Evolutionary conservation across 2,329 filamentous ascomycete genomes (phyloP).

Genomic region (Phaeosphaeria sp.): DNA sequence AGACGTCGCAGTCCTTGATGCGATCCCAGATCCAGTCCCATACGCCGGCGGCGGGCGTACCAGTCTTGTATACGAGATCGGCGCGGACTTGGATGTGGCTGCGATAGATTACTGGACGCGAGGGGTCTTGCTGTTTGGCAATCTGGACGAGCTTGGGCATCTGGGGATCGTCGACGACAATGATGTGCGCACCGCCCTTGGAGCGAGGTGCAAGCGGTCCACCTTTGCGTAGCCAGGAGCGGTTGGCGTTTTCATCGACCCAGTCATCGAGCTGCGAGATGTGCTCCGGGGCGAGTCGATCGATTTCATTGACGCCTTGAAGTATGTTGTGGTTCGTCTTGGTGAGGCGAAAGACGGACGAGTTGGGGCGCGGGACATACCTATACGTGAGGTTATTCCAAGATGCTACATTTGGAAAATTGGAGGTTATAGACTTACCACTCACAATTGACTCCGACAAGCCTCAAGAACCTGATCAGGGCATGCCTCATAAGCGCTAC

Average conservation of each 20-base stretch:
- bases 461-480: constrained; percentile 72
- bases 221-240: constrained; percentile 72
- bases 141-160: constrained; percentile 81
- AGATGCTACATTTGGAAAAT: too few species aligned
- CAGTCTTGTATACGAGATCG: constrained; percentile 69
- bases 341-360: constrained; percentile 80
- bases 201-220: constrained; percentile 70
- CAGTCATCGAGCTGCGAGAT: constrained; percentile 71
- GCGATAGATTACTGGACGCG: constrained; percentile 79
- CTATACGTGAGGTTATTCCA: too few species aligned
- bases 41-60: constrained; percentile 72
- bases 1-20: constrained; percentile 75
- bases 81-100: constrained; percentile 84
- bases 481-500: constrained; percentile 84
- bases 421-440: too few species aligned
- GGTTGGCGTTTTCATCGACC: constrained; percentile 74
- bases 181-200: constrained; percentile 76
- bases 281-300: constrained; percentile 68
- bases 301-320: constrained; percentile 71
- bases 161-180: constrained; percentile 83
- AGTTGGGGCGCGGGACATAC: constrained; percentile 79
- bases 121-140: constrained; percentile 72
- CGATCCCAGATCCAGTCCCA: constrained; percentile 79
- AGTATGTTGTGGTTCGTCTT: constrained; percentile 91
- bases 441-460: constrained; percentile 70